Percentiles rank a stretch among this genome's conserved stretches.
Evolutionary conservation across 2,329 filamentous ascomycete genomes (phyloP).

Genomic region (Calonectria hongkongensis): DNA sequence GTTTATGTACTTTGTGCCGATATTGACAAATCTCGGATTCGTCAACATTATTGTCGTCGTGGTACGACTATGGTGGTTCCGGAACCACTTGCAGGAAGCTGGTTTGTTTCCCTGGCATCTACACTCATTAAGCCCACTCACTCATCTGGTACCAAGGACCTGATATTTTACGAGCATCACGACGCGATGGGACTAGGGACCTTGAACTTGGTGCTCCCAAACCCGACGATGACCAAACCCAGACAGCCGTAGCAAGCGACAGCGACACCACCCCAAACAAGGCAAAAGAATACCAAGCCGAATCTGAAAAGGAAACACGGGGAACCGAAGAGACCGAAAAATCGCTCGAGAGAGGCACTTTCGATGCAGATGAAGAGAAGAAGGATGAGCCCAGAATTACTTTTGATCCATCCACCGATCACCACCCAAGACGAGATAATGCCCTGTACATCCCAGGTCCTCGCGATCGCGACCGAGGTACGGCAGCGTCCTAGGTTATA

Average conservation of each 20-base stretch:
- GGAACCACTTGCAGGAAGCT: constrained; percentile 64
- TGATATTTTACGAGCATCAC: constrained; percentile 36
- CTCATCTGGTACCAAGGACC: constrained; percentile 38
- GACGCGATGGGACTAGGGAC: constrained; percentile 15
- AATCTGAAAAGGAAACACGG: neutral
- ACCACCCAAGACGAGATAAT: constrained; percentile 51
- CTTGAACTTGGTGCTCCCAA: constrained; percentile 23
- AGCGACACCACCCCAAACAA: neutral
- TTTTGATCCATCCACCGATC: constrained; percentile 54
- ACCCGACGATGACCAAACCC: neutral
- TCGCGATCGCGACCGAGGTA: constrained; percentile 58
- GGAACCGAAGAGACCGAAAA: neutral
- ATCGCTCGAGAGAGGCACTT: neutral
- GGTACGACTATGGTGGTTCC: constrained; percentile 69
- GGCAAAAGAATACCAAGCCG: neutral
- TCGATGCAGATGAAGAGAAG: constrained; percentile 23
- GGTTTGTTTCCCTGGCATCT: constrained; percentile 50
- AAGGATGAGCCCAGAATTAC: constrained; percentile 50
- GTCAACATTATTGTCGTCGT: constrained; percentile 70
- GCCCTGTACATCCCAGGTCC: constrained; percentile 58
- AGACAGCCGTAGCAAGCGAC: neutral
- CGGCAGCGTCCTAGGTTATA: neutral
- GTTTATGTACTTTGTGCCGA: constrained; percentile 69
- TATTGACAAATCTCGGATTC: constrained; percentile 68
- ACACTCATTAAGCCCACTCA: neutral